phyloP scores from a whole-genome alignment of 1,139 yeast genomes.

The Candida glucosophila region DNA sequence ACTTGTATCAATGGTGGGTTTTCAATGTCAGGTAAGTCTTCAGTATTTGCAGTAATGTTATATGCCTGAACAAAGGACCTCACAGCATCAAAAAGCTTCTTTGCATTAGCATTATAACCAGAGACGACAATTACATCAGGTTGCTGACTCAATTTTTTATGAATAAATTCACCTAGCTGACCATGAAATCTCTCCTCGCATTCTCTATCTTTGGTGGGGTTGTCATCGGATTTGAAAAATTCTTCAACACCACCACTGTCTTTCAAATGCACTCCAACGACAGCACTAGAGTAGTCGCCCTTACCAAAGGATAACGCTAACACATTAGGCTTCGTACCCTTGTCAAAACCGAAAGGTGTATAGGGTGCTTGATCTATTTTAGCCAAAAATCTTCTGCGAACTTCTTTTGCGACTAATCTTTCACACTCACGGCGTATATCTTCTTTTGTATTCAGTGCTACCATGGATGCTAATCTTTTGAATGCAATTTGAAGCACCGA shows the following conservation, averaged over 20 bases:
- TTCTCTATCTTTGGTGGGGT: constrained; percentile 54
- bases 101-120: constrained; percentile 74
- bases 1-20: constrained; percentile 44
- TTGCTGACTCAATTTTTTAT: constrained; percentile 26
- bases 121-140: constrained; percentile 91
- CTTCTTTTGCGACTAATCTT: constrained; percentile 56
- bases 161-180: constrained; percentile 36
- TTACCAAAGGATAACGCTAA: constrained; percentile 79
- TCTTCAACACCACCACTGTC: constrained; percentile 76
- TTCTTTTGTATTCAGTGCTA: constrained; percentile 74
- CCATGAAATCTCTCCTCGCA: constrained; percentile 48
- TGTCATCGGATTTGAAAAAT: constrained; percentile 67
- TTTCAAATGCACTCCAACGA: constrained; percentile 70
- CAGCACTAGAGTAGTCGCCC: constrained; percentile 81
- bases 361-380: constrained; percentile 90
- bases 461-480: constrained; percentile 57
- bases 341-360: constrained; percentile 67
- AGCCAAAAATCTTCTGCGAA: constrained; percentile 59
- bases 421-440: constrained; percentile 74
- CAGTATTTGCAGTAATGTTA: constrained; percentile 47
- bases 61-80: constrained; percentile 51
- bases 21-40: constrained; percentile 28
- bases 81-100: constrained; percentile 51
- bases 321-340: constrained; percentile 80
- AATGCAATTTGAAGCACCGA: constrained; percentile 60